A percentile compares a stretch with the other conserved stretches of the same genome.
phyloP scores from a whole-genome alignment of 1,139 yeast genomes.

The Hyphopichia khmerensis region DNA sequence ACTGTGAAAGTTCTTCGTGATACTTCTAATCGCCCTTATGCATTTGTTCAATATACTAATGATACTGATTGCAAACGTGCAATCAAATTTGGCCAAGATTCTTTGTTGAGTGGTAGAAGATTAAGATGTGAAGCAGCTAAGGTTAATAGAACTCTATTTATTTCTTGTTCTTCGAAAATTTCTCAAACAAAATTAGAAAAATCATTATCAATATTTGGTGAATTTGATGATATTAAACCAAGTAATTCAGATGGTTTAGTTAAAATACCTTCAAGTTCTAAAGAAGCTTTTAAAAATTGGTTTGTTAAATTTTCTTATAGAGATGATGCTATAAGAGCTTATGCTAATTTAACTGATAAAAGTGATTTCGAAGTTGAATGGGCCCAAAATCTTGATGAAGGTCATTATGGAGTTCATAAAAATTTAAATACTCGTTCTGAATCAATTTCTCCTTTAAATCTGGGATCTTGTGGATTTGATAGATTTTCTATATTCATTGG shows the following conservation, averaged over 20 bases:
- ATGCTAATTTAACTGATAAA: conserved; percentile 61
- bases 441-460: neutral
- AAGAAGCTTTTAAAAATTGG: conserved; percentile 51
- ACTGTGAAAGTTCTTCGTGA: conserved; percentile 87
- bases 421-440: neutral
- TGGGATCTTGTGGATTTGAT: conserved; percentile 42
- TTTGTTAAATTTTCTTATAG: conserved; percentile 79
- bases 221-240: conserved; percentile 65
- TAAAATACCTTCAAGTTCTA: conserved; percentile 6
- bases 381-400: conserved; percentile 72
- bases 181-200: conserved; percentile 32
- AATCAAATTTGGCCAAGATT: conserved; percentile 65
- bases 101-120: conserved; percentile 67
- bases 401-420: neutral
- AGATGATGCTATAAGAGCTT: conserved; percentile 89
- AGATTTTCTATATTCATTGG: conserved; percentile 75
- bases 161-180: conserved; percentile 31
- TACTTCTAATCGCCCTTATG: conserved; percentile 82
- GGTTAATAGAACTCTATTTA: conserved; percentile 80
- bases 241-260: conserved; percentile 41
- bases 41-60: conserved; percentile 82
- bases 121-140: conserved; percentile 89
- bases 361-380: conserved; percentile 64
- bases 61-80: conserved; percentile 74
- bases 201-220: conserved; percentile 59